Evolutionary conservation across 2,329 filamentous ascomycete genomes (phyloP), one percentile per base, ranked within the genome.

Genomic region (Microdochium nivale): DNA sequence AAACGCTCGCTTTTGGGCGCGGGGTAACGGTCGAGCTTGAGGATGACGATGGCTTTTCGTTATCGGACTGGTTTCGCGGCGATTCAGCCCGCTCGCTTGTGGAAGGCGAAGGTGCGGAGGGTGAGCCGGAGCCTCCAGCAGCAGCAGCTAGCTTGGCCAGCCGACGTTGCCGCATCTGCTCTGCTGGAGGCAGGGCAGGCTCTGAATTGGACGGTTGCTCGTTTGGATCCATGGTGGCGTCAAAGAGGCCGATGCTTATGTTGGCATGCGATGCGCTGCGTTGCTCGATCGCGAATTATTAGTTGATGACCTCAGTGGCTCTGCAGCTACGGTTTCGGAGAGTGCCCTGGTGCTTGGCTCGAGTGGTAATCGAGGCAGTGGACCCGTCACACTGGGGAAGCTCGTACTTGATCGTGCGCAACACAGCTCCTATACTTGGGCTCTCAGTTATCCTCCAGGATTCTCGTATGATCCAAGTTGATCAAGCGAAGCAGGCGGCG

Each of bases 101-200:
- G 14, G 54, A 49, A 24, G 52, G 47, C 30, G 55, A 47, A 25
- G 54, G 33, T 14, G 52, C 13, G 21, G 51, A 27, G 19, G 58
- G 51, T 5, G 55, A 51, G 23, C 55, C 44, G 24, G 59, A 43
- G 30, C 54, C 51, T 27, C 55, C 47, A 44, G 46, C 54, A n/a
- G 58, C 37, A 21, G 52, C 56, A 30, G 54, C 60, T n/a, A 66
- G 51, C 55, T 62, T 66, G 1, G 60, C 65, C 13, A 67, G 58
- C 25, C 65, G 59, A 52, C 59, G 59, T 54, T 63, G 61, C 52
- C 65, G 65, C 61, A 67, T 67, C 65, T 67, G 65, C 59, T 67
- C 65, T 23, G 62, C 61, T 47, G 65, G 62, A 48, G 65, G 65
- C 53, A 67, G 50, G 9, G 62, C 64, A 35, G 60, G 65, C 55